These are phyloP conservation scores for Morella rubra DNA, from an alignment of 306 rosid species.

Conservation along the genomic window DNA sequence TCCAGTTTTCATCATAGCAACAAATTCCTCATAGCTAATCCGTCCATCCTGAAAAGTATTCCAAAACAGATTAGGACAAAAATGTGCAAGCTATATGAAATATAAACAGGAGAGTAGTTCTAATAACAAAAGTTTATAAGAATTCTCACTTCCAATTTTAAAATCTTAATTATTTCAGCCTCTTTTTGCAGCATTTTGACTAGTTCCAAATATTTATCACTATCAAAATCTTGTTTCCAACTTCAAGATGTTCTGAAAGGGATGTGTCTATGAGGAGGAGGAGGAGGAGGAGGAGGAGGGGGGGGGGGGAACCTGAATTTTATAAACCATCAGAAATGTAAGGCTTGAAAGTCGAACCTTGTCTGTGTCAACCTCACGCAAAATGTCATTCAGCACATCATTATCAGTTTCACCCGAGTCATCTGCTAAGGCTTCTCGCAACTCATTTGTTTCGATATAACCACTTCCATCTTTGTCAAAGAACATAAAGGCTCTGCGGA, in stretches of 20 bases:
- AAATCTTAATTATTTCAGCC: neutral
- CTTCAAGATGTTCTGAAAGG: conserved; percentile 8
- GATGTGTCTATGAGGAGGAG: neutral
- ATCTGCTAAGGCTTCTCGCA: conserved; percentile 68
- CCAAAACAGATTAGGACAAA: neutral
- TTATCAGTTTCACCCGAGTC: conserved; percentile 73
- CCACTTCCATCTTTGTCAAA: conserved; percentile 92
- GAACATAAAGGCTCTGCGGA: conserved; percentile 79
- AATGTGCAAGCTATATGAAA: neutral
- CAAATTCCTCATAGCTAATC: conserved; percentile 90
- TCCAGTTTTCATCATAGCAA: conserved; percentile 98
- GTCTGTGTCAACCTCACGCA: conserved; percentile 97
- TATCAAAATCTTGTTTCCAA: conserved; percentile 14
- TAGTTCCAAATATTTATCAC: neutral
- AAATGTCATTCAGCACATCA: conserved; percentile 78
- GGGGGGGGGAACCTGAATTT: conserved; percentile 14
- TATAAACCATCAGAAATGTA: conserved; percentile 15
- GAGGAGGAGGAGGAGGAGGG: too few relatives aligned
- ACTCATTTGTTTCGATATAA: conserved; percentile 78
- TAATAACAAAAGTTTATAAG: neutral
- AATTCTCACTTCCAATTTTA: neutral
- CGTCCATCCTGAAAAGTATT: conserved; percentile 65
- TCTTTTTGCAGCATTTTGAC: neutral
- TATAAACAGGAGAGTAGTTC: neutral
- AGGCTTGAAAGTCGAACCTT: conserved; percentile 61